Conservation (phyloP, 192 early-diverging fungal species). For the Backusella tuberculispora region DNA sequence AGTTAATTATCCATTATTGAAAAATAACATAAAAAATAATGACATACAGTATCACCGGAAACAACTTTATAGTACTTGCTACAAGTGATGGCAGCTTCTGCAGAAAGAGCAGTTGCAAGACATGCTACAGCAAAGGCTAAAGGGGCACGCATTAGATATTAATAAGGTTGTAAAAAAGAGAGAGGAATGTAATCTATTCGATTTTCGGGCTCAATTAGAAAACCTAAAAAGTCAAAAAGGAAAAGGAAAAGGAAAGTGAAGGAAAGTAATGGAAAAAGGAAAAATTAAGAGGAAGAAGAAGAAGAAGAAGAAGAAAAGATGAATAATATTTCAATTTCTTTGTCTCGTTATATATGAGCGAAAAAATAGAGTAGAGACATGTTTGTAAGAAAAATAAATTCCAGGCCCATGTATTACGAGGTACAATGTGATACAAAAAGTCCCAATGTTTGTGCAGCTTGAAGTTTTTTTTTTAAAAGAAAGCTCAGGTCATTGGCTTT, state of each 20-base stretch:
- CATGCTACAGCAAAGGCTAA: conserved; percentile 10
- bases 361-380: background rate
- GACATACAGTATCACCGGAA: conserved; percentile 23
- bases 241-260: background rate
- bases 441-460: background rate
- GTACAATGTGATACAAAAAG: background rate
- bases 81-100: conserved; percentile 12
- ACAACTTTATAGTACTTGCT: conserved; percentile 17
- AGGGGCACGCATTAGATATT: conserved; percentile 12
- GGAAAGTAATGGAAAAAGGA: background rate
- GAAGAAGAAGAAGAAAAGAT: background rate
- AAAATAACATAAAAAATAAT: background rate
- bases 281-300: background rate
- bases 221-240: background rate
- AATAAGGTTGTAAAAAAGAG: background rate
- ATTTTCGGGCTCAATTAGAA: background rate
- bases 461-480: background rate
- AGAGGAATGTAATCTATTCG: background rate
- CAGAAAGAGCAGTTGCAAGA: background rate
- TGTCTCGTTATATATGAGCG: conserved; percentile 3
- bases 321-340: background rate
- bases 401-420: background rate
- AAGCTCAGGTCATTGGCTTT: background rate
- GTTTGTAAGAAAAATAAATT: conserved; percentile 5
- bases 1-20: background rate